Conservation (phyloP, 305 asterid genomes). For the Stenogyne calaminthoides region DNA sequence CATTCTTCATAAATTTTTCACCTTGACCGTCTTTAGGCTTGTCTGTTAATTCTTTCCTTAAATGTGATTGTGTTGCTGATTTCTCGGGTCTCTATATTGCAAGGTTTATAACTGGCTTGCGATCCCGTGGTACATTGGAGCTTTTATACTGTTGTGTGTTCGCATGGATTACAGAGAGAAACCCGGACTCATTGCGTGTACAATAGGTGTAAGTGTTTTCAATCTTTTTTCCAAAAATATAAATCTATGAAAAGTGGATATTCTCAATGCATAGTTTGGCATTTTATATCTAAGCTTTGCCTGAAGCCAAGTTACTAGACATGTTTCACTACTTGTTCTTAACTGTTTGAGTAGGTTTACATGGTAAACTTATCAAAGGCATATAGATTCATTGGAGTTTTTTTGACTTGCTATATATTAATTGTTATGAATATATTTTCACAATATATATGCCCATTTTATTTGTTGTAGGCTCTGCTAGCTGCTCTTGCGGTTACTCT, state of each 20-base stretch:
- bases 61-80: constrained; percentile 13
- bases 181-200: constrained; percentile 87
- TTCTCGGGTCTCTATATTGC: constrained; percentile 25
- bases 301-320: background rate
- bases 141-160: constrained; percentile 71
- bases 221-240: background rate
- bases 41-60: constrained; percentile 3
- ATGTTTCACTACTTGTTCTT: constrained; percentile 7
- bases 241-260: background rate
- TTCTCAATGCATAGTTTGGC: background rate
- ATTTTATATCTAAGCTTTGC: background rate
- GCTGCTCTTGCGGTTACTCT: constrained; percentile 71
- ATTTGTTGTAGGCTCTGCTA: constrained; percentile 57
- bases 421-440: background rate
- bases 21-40: background rate
- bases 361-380: background rate
- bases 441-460: background rate
- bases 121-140: constrained; percentile 92
- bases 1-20: background rate
- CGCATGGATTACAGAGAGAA: constrained; percentile 89
- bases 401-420: background rate
- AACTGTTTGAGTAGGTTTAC: background rate
- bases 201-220: constrained; percentile 71
- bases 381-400: background rate
- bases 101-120: constrained; percentile 85